Percentiles rank a stretch among this genome's conserved stretches.
These are phyloP conservation scores for Fraxinus greggii DNA, from an alignment of 305 asterid species.

Conservation along the genomic window DNA sequence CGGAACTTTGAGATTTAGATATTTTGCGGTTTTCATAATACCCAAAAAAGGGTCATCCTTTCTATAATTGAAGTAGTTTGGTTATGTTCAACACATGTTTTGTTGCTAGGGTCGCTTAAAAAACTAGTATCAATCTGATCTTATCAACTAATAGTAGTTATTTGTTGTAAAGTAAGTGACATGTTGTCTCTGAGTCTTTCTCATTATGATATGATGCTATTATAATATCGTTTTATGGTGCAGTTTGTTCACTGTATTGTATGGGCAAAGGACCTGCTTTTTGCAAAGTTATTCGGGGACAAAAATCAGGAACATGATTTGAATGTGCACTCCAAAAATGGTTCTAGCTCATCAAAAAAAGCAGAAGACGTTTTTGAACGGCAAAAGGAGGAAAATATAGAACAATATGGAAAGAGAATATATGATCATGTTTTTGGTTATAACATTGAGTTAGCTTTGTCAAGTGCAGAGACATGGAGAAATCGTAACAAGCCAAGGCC, in stretches of 20 bases:
- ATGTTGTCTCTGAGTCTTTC: slow-evolving; percentile 9
- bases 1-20: not conserved
- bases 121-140: slow-evolving; percentile 5
- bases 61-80: not conserved
- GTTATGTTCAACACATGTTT: not conserved
- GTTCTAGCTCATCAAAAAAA: slow-evolving; percentile 66
- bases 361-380: slow-evolving; percentile 73
- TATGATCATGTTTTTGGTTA: slow-evolving; percentile 96
- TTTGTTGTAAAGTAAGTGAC: slow-evolving; percentile 1
- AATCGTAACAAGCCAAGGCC: slow-evolving; percentile 87
- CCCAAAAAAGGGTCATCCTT: not conserved
- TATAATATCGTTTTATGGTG: slow-evolving; percentile 29
- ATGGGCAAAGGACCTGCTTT: slow-evolving; percentile 98
- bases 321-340: slow-evolving; percentile 76
- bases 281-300: slow-evolving; percentile 93
- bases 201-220: slow-evolving; percentile 6
- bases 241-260: slow-evolving; percentile 99
- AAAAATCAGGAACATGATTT: slow-evolving; percentile 87
- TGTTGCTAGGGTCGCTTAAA: slow-evolving; percentile 5
- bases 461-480: slow-evolving; percentile 94
- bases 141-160: slow-evolving; percentile 4
- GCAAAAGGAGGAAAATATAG: slow-evolving; percentile 63
- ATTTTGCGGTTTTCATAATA: not conserved
- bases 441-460: slow-evolving; percentile 83
- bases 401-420: slow-evolving; percentile 80